Base-by-base conservation (phyloP, 164 flowering plant species). In the Vitis rupestris region DNA sequence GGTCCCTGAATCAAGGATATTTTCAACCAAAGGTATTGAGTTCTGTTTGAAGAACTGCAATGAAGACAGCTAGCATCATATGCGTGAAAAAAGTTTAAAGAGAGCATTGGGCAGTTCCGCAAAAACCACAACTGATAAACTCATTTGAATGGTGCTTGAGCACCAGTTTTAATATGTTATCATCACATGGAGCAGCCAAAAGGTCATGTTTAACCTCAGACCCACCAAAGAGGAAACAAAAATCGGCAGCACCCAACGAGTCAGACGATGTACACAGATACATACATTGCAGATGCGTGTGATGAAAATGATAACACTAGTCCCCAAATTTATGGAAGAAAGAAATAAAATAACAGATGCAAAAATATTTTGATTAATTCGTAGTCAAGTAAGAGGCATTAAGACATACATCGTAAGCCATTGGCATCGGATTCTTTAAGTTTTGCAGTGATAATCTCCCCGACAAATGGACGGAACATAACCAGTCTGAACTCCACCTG, bases 391-490 rank as follows among this genome's bases (percentile, higher is more conserved):
- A 27, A 13, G 47, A 70, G 17, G 3, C 17, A 0, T 19, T 48
- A 52, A 1, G 12, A 82, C 94, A 59, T 86, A 91, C 97, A 83
- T 5, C 74, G 86, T 74, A 94, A 79, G 55, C 97, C 98, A 51
- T 74, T 74, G 29, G 66, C 69, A 65, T 79, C 79, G 51, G 84
- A 85, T 59, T 85, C 83, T 74, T 83, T 84, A 16, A 94, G 82
- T 75, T 86, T 88, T 10, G 87, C 98, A 66, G 75, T 12, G 37
- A 94, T 81, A 56, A 90, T 67, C 78, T 94, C 97, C 68, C 98
- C 98, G 29, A 81, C 86, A 84, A 84, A 90, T 23, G 97, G 97
- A 29, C 93, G 94, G 75, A 94, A 92, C 84, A 94, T 79, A 61
- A 94, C 58, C 78, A 91, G 63, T 62, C 90, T 88, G 77, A 86